Conservation (phyloP, 495 filamentous ascomycete species). For the Neurospora tetraspora region DNA sequence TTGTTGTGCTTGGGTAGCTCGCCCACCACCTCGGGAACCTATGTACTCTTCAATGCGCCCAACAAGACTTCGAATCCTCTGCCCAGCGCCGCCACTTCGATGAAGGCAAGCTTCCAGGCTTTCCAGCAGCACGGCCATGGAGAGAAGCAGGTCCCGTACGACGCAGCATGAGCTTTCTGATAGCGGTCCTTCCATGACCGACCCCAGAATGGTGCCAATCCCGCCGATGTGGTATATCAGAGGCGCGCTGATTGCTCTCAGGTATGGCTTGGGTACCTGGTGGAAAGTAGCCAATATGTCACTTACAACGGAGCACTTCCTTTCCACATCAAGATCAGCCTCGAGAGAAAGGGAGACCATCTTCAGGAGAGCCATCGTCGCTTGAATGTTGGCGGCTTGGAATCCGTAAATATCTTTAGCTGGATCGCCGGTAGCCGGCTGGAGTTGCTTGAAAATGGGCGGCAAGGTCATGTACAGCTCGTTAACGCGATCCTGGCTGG, state of each 20-base stretch:
- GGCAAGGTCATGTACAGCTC: slow-evolving; percentile 32
- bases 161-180: slow-evolving; percentile 36
- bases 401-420: slow-evolving; percentile 35
- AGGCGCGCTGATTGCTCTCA: slow-evolving; percentile 41
- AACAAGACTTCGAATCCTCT: slow-evolving; percentile 33
- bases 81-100: slow-evolving; percentile 29
- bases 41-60: slow-evolving; percentile 41
- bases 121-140: slow-evolving; percentile 40
- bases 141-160: slow-evolving; percentile 34
- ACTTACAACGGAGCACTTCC: slow-evolving; percentile 38
- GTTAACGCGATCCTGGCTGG: slow-evolving; percentile 31
- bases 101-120: slow-evolving; percentile 35
- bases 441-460: slow-evolving; percentile 27
- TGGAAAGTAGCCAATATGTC: slow-evolving; percentile 38
- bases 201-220: slow-evolving; percentile 40
- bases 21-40: slow-evolving; percentile 18
- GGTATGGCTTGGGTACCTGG: slow-evolving; percentile 33
- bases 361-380: slow-evolving; percentile 40
- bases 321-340: slow-evolving; percentile 26
- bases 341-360: slow-evolving; percentile 38
- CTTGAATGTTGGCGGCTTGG: slow-evolving; percentile 44
- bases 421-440: slow-evolving; percentile 23
- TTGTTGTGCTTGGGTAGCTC: slow-evolving; percentile 1
- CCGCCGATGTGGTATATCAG: slow-evolving; percentile 41
- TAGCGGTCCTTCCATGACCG: slow-evolving; percentile 38